Evolutionary conservation across 768 basidiomycete genomes (phyloP).

Genomic region (Mycena latifolia): DNA sequence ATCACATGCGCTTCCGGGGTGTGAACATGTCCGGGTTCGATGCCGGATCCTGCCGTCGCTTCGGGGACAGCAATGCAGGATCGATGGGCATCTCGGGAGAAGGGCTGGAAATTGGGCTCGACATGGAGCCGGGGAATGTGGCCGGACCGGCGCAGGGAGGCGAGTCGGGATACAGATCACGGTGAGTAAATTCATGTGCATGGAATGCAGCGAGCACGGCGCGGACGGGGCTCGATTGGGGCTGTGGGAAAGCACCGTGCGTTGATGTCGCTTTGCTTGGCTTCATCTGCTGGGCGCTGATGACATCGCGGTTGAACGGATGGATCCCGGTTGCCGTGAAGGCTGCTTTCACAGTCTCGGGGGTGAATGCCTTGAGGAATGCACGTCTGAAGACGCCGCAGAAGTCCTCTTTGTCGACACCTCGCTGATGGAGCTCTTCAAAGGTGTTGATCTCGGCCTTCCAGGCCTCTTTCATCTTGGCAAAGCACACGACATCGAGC

Average conservation of each 20-base stretch:
- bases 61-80: too few species aligned
- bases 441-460: constrained; percentile 41
- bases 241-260: neutral
- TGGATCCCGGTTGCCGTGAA: constrained; percentile 42
- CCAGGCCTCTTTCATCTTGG: constrained; percentile 41
- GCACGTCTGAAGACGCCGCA: constrained; percentile 35
- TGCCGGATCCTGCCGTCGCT: too few species aligned
- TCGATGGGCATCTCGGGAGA: too few species aligned
- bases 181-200: too few species aligned
- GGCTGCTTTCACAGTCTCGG: constrained; percentile 36
- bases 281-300: constrained; percentile 40
- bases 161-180: too few species aligned
- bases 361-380: constrained; percentile 33
- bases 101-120: too few species aligned
- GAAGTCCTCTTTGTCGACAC: constrained; percentile 48
- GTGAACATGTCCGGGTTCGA: too few species aligned
- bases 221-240: too few species aligned
- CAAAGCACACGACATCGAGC: neutral
- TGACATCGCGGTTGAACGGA: constrained; percentile 40
- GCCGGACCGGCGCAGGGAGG: too few species aligned
- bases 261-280: constrained; percentile 40
- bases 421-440: constrained; percentile 36
- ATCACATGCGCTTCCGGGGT: too few species aligned
- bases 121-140: too few species aligned
- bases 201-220: too few species aligned